phyloP scores from a whole-genome alignment of 2,329 filamentous ascomycete species.

The Exophiala phaeomuriformis region DNA sequence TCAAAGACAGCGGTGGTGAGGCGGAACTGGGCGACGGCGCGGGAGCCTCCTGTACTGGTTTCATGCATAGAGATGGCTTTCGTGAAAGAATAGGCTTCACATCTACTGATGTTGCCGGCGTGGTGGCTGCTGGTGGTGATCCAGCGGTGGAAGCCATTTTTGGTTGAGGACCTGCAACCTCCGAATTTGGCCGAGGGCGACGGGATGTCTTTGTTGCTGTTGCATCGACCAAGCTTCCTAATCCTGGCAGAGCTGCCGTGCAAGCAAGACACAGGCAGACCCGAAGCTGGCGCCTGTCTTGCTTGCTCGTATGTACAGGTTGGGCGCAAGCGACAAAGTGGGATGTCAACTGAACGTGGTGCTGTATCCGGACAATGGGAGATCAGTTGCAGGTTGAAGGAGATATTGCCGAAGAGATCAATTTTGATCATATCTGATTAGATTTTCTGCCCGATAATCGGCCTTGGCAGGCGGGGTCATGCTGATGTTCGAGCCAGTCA shows the following conservation, averaged over 20 bases:
- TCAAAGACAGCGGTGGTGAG: constrained; percentile 50
- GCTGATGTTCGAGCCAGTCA: constrained; percentile 1
- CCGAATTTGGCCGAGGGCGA: constrained; percentile 28
- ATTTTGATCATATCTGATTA: constrained; percentile 31
- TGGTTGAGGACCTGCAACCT: not conserved
- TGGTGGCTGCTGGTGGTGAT: constrained; percentile 10
- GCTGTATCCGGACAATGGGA: not conserved
- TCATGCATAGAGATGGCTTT: constrained; percentile 25
- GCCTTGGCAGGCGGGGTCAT: constrained; percentile 13
- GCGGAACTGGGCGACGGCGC: constrained; percentile 31
- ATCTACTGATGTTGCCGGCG: constrained; percentile 6
- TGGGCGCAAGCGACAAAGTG: not conserved
- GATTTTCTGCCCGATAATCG: constrained; percentile 24
- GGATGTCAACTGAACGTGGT: not conserved
- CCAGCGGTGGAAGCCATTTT: constrained; percentile 17
- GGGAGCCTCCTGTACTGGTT: constrained; percentile 18
- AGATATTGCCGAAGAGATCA: constrained; percentile 12
- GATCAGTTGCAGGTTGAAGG: constrained; percentile 2
- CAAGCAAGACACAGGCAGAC: not conserved
- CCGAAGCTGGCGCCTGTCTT: not conserved
- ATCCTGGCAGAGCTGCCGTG: not conserved
- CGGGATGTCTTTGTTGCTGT: not conserved
- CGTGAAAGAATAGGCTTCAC: constrained; percentile 17
- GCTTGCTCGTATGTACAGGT: not conserved
- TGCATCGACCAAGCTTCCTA: not conserved